Base-by-base conservation (phyloP, 2,329 filamentous ascomycete genomes). In the Ophiostoma perfectum region DNA sequence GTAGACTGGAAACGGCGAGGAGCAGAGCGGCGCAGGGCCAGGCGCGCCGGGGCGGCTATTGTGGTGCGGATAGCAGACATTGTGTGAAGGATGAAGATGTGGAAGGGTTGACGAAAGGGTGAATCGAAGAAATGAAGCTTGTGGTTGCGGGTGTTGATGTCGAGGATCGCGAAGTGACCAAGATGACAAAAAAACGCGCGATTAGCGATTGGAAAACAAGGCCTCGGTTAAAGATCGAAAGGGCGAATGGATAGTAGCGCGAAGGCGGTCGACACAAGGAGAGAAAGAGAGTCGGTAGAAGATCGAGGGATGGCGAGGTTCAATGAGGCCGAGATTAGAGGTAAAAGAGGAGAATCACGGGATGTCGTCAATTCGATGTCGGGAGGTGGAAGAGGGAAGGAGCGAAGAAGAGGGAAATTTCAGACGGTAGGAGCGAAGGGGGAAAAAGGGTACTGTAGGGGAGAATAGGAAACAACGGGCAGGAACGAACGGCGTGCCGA, bases 1-100 rank as follows among this genome's bases (percentile, higher is more conserved):
- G 73, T 71, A 68, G 80, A 88, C 80, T 89, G 83, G 81, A 86
- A 85, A 76, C 87, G 85, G 75, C 83, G 83, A 77, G 81, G 78
- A 72, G 79, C 77, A 74, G 76, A 62, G 78, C 76, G 75, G 41
- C 64, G 66, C 60, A 71, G 67, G 58, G 62, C 68, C 65, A 70
- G 60, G 36, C 70, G 69, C 41, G 67, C 70, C 41, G 69, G 68
- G 76, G 80, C 78, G 52, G 67, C 58, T 72, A 80, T 75, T 65
- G 75, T 79, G 77, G 77, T 79, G 77, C 82, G 81, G 66, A 68
- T 63, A 45, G 64, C 58, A 66, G 70, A 69, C 71, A 69, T 68
- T 44, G 68, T 39, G 42, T 64, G 58, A 55, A 14, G 67, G 38
- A 14, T n/a, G 55, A 42, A 38, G 0, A 42, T n/a, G 27, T 27